These are phyloP conservation scores for Penicillium paneum DNA, from an alignment of 2,329 filamentous ascomycete genomes.

Conservation along the genomic window DNA sequence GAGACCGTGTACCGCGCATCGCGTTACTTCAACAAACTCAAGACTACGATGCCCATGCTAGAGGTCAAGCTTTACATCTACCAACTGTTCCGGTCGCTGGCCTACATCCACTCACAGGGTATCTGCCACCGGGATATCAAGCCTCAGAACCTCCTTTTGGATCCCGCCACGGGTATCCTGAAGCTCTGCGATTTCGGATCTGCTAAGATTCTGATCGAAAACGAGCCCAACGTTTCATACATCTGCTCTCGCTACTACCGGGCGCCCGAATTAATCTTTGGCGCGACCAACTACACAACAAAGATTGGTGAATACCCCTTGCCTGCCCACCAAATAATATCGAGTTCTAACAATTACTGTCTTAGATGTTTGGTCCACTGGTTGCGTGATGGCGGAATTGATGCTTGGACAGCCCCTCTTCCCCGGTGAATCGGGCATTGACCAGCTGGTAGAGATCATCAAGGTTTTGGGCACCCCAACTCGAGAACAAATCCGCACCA, in stretches of 20 bases:
- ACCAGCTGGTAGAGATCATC: constrained; percentile 98
- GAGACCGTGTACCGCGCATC: constrained; percentile 98
- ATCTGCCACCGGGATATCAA: constrained; percentile 99
- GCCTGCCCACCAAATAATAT: not conserved
- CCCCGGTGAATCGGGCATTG: constrained; percentile 96
- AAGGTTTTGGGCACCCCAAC: constrained; percentile 97
- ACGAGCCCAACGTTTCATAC: constrained; percentile 98
- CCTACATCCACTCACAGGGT: constrained; percentile 98
- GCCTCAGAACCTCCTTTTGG: constrained; percentile 92
- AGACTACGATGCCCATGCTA: constrained; percentile 97
- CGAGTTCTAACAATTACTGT: not conserved
- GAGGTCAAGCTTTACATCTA: constrained; percentile 99
- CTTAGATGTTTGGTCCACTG: constrained; percentile 96
- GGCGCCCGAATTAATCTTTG: constrained; percentile 96
- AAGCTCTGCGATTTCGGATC: constrained; percentile 99
- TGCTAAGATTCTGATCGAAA: constrained; percentile 96
- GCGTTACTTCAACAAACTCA: constrained; percentile 99
- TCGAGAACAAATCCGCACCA: constrained; percentile 95
- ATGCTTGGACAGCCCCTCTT: constrained; percentile 98
- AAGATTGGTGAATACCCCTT: constrained; percentile 78
- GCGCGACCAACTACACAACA: constrained; percentile 98
- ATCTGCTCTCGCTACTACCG: constrained; percentile 99
- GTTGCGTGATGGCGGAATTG: constrained; percentile 98
- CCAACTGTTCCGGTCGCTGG: constrained; percentile 95
- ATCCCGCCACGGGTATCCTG: constrained; percentile 83